These are phyloP conservation scores for Chrysanthemum seticuspe DNA, from an alignment of 129 eudicot species.

Conservation along the genomic window DNA sequence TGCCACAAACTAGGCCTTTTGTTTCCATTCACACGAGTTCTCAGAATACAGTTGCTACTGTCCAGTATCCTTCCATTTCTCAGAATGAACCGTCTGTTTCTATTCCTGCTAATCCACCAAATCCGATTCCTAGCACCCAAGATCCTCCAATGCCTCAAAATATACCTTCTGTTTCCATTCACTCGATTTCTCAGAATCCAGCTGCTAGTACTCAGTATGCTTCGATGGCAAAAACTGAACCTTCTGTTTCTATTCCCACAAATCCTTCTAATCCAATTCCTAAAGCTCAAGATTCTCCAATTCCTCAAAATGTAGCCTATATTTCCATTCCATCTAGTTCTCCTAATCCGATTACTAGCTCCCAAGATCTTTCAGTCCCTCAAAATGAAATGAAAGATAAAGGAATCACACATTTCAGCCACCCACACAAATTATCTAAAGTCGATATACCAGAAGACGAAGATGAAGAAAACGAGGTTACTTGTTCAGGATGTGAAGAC, in stretches of 20 bases:
- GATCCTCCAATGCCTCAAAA: slow-evolving; percentile 15
- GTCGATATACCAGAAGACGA: slow-evolving; percentile 22
- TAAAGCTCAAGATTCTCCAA: not conserved
- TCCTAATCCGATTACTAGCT: not conserved
- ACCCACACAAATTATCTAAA: slow-evolving; percentile 39
- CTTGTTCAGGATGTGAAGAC: slow-evolving; percentile 47
- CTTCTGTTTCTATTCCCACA: slow-evolving; percentile 1
- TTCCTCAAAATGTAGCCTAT: not conserved
- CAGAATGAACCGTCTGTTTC: slow-evolving; percentile 22
- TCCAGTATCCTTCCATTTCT: slow-evolving; percentile 7
- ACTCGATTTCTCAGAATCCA: not conserved
- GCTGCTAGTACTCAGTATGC: not conserved
- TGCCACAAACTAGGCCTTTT: slow-evolving; percentile 11
- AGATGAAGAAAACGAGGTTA: slow-evolving; percentile 30
- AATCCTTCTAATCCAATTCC: not conserved
- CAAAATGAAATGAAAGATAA: slow-evolving; percentile 11
- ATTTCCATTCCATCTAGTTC: slow-evolving; percentile 8
- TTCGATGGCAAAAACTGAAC: not conserved
- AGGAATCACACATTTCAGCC: slow-evolving; percentile 55
- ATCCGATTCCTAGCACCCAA: not conserved
- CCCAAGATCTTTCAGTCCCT: not conserved
- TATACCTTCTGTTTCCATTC: not conserved
- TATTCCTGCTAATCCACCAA: slow-evolving; percentile 4
- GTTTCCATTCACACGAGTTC: not conserved
- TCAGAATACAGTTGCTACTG: not conserved